phyloP scores from a whole-genome alignment of 2,329 filamentous ascomycete genomes.

The Aquanectria penicillioides region DNA sequence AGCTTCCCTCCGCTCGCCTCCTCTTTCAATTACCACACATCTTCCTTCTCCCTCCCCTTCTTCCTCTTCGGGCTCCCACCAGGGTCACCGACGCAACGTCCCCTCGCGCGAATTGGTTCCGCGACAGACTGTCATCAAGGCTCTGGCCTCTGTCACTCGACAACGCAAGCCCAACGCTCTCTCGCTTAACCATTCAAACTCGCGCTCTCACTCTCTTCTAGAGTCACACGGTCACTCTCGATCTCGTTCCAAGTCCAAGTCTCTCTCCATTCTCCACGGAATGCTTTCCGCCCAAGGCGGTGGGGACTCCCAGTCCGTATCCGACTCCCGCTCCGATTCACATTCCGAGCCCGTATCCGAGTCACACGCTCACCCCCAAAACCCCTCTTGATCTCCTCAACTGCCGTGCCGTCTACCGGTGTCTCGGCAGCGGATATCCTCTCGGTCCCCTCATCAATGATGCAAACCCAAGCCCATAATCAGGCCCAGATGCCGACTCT shows the following conservation, averaged over 20 bases:
- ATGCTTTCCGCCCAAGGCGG: slow-evolving; percentile 62
- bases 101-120: slow-evolving; percentile 73
- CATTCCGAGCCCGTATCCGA: neutral
- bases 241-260: slow-evolving; percentile 22
- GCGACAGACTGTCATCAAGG: slow-evolving; percentile 85
- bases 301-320: slow-evolving; percentile 47
- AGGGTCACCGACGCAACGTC: slow-evolving; percentile 57
- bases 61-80: slow-evolving; percentile 15
- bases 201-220: neutral
- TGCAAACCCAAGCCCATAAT: slow-evolving; percentile 9
- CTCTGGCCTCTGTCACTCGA: slow-evolving; percentile 73
- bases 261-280: slow-evolving; percentile 46
- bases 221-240: slow-evolving; percentile 21
- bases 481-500: slow-evolving; percentile 47
- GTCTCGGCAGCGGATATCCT: neutral
- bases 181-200: slow-evolving; percentile 54
- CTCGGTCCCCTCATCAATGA: neutral
- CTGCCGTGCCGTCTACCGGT: neutral
- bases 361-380: neutral
- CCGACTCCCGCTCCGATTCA: slow-evolving; percentile 23
- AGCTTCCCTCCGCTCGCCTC: neutral
- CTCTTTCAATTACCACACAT: neutral
- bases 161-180: slow-evolving; percentile 71
- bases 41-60: slow-evolving; percentile 16
- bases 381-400: neutral